Base-by-base conservation (phyloP, 2,329 filamentous ascomycete genomes). In the Colletotrichum costaricense region DNA sequence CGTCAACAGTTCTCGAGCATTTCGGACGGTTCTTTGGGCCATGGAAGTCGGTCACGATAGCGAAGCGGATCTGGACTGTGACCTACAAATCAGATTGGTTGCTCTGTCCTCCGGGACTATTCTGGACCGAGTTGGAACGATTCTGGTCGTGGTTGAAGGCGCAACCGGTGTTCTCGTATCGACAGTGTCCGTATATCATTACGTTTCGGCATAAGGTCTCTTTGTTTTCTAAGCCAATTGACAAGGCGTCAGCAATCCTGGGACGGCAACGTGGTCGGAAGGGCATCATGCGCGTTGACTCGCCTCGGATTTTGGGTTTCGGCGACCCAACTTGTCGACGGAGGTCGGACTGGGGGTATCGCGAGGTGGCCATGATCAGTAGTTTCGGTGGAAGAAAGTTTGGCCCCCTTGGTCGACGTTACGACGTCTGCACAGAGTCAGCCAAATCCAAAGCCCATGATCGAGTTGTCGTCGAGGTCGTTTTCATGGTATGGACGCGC, bases 171-270 rank as follows among this genome's bases (percentile, higher is more conserved):
- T 97, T 94, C 85, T 97, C 94, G 84, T 95, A 97, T 76, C 95
- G 93, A 83, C 95, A 98, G 83, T 96, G 94, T 69, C 95, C 95
- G 82, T 97, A 98, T 78, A 98, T 97, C 75, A 95, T 90, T 74
- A 98, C 93, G 84, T 98, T 98, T 80, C 95, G 93, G 85, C 95
- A 98, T 70, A 96, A 89, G 7, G 94, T 97, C 81, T 97, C 95
- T 84, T 96, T 97, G 82, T 93, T 94, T 84, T 94, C 93, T 93
- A 76, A 58, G 69, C 70, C 56, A 66, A 63, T 65, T 70, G 58
- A 66, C 54, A 63, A 52, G 54, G 57, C 60, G 67, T 80, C 74
- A 79, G 76, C 63, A 16, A 62, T 55, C 22, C 9, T 38, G 69
- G 22, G 49, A 35, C 58, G 19, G 22, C 16, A 52, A 67, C 16